A percentile compares a stretch with the other conserved stretches of the same genome.
phyloP scores from a whole-genome alignment of 23 red algal genomes.

The Porphyridium purpureum region DNA sequence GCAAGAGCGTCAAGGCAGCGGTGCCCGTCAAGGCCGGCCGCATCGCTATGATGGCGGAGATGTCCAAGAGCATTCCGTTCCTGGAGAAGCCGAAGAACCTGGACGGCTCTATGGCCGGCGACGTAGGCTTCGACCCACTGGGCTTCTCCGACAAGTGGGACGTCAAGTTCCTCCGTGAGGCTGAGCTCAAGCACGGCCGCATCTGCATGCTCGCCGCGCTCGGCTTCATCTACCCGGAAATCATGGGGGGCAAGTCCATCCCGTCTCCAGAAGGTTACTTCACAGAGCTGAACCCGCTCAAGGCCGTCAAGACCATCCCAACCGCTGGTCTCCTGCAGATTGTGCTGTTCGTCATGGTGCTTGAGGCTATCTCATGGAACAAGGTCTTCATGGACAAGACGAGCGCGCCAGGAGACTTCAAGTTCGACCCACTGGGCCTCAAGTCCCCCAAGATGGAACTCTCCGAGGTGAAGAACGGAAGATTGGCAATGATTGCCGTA shows the following conservation, averaged over 20 bases:
- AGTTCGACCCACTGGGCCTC: slow-evolving; percentile 67
- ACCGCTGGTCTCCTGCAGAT: slow-evolving; percentile 44
- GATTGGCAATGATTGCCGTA: slow-evolving; percentile 90
- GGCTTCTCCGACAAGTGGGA: slow-evolving; percentile 60
- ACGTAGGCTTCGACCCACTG: slow-evolving; percentile 83
- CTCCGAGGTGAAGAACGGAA: slow-evolving; percentile 92
- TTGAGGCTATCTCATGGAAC: slow-evolving; percentile 45
- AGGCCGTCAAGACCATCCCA: slow-evolving; percentile 32
- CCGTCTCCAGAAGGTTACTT: slow-evolving; percentile 31
- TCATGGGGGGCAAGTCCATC: too few relatives aligned
- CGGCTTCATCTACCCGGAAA: slow-evolving; percentile 71
- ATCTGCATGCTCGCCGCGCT: slow-evolving; percentile 90
- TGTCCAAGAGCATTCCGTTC: slow-evolving; percentile 75
- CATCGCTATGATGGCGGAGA: too few relatives aligned
- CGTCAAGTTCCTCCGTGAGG: slow-evolving; percentile 39
- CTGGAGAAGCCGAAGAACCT: slow-evolving; percentile 77
- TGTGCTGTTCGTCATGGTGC: slow-evolving; percentile 48
- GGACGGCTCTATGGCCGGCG: slow-evolving; percentile 65
- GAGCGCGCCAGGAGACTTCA: slow-evolving; percentile 39
- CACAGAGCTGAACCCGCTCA: slow-evolving; percentile 45
- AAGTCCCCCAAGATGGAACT: slow-evolving; percentile 60
- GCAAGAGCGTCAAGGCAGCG: too few relatives aligned
- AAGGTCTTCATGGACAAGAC: slow-evolving; percentile 30
- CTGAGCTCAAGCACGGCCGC: slow-evolving; percentile 61
- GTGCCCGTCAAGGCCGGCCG: too few relatives aligned